Conservation (phyloP, 1,284 basidiomycete species). For the Leccinum colubrinum region DNA sequence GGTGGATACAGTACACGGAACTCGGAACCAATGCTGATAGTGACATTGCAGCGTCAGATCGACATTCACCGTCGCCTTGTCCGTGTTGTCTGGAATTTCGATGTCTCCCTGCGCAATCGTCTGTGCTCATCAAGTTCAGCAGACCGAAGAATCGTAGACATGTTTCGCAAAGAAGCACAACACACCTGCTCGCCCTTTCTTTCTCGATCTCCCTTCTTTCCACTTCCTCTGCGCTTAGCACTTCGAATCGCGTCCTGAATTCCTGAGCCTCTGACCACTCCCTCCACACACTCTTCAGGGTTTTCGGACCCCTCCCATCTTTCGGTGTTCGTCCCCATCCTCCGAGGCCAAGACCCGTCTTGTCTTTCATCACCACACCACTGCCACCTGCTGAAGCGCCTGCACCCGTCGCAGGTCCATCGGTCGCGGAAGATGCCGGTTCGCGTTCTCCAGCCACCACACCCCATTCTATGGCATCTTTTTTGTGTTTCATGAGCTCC, state of each 20-base stretch:
- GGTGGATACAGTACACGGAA: conserved; percentile 4
- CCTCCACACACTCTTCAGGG: conserved; percentile 88
- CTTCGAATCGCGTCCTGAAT: conserved; percentile 88
- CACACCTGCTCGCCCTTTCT: conserved; percentile 72
- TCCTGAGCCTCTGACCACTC: conserved; percentile 94
- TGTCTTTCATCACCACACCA: conserved; percentile 60
- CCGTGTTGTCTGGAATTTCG: conserved; percentile 64
- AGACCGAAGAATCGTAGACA: background rate
- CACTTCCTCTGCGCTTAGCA: conserved; percentile 87
- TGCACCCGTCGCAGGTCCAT: conserved; percentile 27
- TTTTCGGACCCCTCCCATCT: conserved; percentile 76
- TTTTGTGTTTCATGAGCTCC: conserved; percentile 92
- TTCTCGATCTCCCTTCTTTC: conserved; percentile 82
- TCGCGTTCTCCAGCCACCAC: conserved; percentile 65
- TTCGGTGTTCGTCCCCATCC: conserved; percentile 68
- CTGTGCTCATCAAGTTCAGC: conserved; percentile 34
- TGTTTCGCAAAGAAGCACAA: conserved; percentile 11
- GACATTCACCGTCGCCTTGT: conserved; percentile 40
- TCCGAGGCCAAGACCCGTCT: conserved; percentile 71
- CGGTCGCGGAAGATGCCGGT: conserved; percentile 15
- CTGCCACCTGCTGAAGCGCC: conserved; percentile 18
- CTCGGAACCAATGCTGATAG: conserved; percentile 9
- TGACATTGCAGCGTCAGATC: background rate
- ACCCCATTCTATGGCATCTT: conserved; percentile 92
- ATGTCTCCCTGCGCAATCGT: conserved; percentile 70